A percentile compares a stretch with the other conserved stretches of the same genome.
phyloP scores from a whole-genome alignment of 805 yeast species.

The Teunomyces tritomae region DNA sequence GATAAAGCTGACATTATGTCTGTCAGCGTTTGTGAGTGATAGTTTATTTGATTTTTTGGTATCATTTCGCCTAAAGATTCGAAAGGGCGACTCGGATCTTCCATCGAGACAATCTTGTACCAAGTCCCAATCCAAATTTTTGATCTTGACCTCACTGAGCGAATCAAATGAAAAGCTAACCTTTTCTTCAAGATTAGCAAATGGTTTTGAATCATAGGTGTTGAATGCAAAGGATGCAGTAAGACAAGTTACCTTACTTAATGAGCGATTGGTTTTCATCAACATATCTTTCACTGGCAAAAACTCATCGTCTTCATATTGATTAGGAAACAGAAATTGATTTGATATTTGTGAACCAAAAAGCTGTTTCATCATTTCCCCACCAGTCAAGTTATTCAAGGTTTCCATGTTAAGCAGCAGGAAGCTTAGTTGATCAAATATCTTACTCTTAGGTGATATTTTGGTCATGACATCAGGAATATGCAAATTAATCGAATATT shows the following conservation, averaged over 20 bases:
- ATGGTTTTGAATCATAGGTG: slow-evolving; percentile 33
- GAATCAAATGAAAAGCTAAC: slow-evolving; percentile 29
- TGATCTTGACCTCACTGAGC: slow-evolving; percentile 18
- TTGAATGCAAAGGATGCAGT: slow-evolving; percentile 36
- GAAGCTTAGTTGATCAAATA: slow-evolving; percentile 13
- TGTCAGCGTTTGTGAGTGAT: slow-evolving; percentile 16
- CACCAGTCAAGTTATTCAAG: slow-evolving; percentile 8
- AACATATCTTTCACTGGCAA: slow-evolving; percentile 14
- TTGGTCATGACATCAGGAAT: slow-evolving; percentile 41
- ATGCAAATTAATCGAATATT: slow-evolving; percentile 36
- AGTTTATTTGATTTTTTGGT: background rate
- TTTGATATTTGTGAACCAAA: slow-evolving; percentile 15
- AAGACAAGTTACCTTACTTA: slow-evolving; percentile 24
- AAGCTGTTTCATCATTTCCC: slow-evolving; percentile 9
- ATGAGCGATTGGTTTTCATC: background rate
- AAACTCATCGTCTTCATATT: slow-evolving; percentile 11
- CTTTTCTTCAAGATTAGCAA: slow-evolving; percentile 19
- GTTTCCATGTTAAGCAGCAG: slow-evolving; percentile 9
- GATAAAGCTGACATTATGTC: slow-evolving; percentile 31
- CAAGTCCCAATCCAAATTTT: slow-evolving; percentile 17
- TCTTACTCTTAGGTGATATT: slow-evolving; percentile 26
- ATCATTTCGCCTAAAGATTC: slow-evolving; percentile 14
- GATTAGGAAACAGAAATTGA: slow-evolving; percentile 16
- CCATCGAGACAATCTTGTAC: slow-evolving; percentile 33
- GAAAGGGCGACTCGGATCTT: slow-evolving; percentile 19